Percentiles rank a stretch among this genome's conserved stretches.
Evolutionary conservation across 331 rosid species (phyloP).

Genomic region (Stylosanthes scabra): DNA sequence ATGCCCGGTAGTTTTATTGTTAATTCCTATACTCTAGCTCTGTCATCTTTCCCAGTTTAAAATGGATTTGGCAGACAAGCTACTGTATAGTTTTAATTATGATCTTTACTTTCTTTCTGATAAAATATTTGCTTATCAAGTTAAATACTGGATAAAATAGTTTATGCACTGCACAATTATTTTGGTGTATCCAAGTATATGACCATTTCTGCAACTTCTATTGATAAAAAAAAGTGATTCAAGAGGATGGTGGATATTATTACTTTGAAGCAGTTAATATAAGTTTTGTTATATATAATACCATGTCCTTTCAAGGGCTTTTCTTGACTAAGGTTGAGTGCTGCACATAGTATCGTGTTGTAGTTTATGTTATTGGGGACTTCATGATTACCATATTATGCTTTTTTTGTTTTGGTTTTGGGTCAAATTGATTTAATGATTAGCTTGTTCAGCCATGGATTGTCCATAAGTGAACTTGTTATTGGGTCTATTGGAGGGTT

Average conservation of each 20-base stretch:
- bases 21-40: not conserved
- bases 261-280: slow-evolving; percentile 37
- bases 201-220: slow-evolving; percentile 38
- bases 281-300: slow-evolving; percentile 27
- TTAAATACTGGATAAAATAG: slow-evolving; percentile 18
- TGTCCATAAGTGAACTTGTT: slow-evolving; percentile 62
- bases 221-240: slow-evolving; percentile 28
- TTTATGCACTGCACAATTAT: not conserved
- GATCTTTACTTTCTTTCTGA: not conserved
- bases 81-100: slow-evolving; percentile 1
- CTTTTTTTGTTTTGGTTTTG: not conserved
- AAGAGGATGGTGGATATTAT: slow-evolving; percentile 40
- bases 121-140: slow-evolving; percentile 25
- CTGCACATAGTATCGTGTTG: slow-evolving; percentile 31
- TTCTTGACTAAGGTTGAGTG: slow-evolving; percentile 29
- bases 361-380: slow-evolving; percentile 45
- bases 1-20: slow-evolving; percentile 30
- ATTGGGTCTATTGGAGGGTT: slow-evolving; percentile 83
- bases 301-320: slow-evolving; percentile 38
- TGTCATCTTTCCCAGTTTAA: not conserved
- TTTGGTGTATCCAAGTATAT: slow-evolving; percentile 27
- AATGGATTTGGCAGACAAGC: slow-evolving; percentile 18
- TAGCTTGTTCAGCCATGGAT: slow-evolving; percentile 56
- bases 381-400: slow-evolving; percentile 36
- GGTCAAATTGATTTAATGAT: slow-evolving; percentile 52